Evolutionary conservation across 169 alveolate species (phyloP), one percentile per base, ranked within the genome.

Genomic region (Babesia sp.): DNA sequence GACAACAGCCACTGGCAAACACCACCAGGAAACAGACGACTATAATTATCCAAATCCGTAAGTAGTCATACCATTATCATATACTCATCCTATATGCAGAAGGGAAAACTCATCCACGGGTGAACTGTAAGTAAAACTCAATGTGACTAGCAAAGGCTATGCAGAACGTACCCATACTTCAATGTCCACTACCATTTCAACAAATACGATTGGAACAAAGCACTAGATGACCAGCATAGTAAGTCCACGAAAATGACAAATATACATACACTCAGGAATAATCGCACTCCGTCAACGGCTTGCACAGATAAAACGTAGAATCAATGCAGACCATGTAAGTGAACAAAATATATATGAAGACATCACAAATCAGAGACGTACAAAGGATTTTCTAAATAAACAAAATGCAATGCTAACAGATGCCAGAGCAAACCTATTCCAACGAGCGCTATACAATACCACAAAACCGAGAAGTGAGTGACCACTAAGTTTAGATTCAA

Each of bases 131-230:
- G 66, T 64, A 14, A 34, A 1, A 12, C 20, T 12, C 1, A n/a
- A 7, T 24, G 2, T 7, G 41, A n/a, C 14, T 9, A 14, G 26
- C 14, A 24, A 26, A 64, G 31, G 41, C 16, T 9, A 5, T 46
- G 59, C 78, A 68, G 78, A 14, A 18, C 89, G 8, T 81, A 63
- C 53, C 89, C 89, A 12, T 71, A 71, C 57, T 61, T 81, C 55
- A 81, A 81, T 64, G 89, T 81, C 45, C 72, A 81, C 81, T 81
- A 81, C 61, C 63, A 81, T 39, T 64, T 63, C 58, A 74, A 71
- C 42, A 48, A 63, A 39, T 39, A 42, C 55, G 89, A 81, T 58
- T 81, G 89, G 89, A 71, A 73, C 67, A 33, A 44, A 28, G 48
- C 64, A 28, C 68, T 60, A 9, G 85, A 81, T 16, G 66, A 81